These are phyloP conservation scores for Pleurozium schreberi DNA, from an alignment of 225 moss, liverwort and hornwort species.

Conservation along the genomic window DNA sequence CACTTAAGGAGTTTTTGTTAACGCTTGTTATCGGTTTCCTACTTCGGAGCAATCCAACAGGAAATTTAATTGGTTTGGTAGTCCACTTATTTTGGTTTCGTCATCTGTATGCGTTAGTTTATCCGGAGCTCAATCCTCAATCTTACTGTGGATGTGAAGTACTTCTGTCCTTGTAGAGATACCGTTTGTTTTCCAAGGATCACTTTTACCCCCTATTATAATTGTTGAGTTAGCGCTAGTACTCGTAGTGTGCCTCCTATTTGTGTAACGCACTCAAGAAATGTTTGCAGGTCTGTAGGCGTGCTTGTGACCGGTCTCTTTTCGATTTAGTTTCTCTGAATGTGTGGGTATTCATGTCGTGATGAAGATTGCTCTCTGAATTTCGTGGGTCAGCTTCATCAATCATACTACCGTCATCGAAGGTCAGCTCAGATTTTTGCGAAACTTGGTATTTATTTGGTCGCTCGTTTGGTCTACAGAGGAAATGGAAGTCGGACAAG, in stretches of 20 bases:
- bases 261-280: background rate
- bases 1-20: background rate
- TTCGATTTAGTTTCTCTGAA: background rate
- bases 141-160: background rate
- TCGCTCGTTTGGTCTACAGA: constrained; percentile 8
- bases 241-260: background rate
- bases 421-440: background rate
- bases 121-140: background rate
- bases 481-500: constrained; percentile 35
- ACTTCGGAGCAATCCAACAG: background rate
- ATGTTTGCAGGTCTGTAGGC: background rate
- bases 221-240: background rate
- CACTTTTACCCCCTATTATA: background rate
- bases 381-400: background rate
- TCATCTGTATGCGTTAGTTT: background rate
- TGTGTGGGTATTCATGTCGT: background rate
- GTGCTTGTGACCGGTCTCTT: background rate
- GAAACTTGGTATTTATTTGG: background rate
- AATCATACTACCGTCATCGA: background rate
- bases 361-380: background rate
- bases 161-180: background rate
- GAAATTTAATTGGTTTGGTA: background rate
- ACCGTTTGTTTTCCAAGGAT: background rate
- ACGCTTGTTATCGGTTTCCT: background rate
- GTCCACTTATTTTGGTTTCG: background rate